Conservation (phyloP, 352 stramenopile species). For the Globisporangium alternatum region DNA sequence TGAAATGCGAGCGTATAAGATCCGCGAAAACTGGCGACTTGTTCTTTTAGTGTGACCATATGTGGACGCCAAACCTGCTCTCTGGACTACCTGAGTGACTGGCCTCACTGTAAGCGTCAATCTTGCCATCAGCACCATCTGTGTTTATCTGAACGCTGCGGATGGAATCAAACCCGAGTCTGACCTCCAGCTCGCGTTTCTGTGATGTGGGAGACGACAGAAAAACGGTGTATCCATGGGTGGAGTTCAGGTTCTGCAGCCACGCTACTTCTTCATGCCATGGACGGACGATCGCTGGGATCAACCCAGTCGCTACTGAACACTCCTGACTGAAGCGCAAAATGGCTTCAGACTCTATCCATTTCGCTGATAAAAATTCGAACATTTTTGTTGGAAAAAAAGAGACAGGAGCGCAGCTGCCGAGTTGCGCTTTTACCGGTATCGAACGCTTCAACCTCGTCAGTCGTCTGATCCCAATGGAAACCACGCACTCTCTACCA, state of each 20-base stretch:
- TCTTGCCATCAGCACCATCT: too few species aligned
- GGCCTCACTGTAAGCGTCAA: neutral
- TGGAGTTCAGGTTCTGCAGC: neutral
- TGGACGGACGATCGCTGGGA: neutral
- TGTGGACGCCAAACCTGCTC: too few species aligned
- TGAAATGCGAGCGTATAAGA: neutral
- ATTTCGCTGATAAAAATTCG: neutral
- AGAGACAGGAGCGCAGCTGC: neutral
- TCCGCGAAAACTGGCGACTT: neutral
- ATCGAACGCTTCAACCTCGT: neutral
- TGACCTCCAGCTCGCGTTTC: neutral
- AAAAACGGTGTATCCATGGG: neutral
- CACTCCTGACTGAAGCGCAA: neutral
- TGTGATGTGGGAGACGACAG: neutral
- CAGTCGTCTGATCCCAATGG: neutral
- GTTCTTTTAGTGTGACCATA: too few species aligned
- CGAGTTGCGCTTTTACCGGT: too few species aligned
- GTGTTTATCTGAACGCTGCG: neutral
- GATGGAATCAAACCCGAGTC: neutral
- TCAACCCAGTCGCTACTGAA: neutral
- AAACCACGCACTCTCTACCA: neutral
- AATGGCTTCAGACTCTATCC: neutral
- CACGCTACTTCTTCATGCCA: neutral
- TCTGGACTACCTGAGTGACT: neutral
- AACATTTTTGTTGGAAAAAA: slow-evolving; percentile 4